Conservation (phyloP, 2,329 filamentous ascomycete genomes). For the Xylaria sp. region DNA sequence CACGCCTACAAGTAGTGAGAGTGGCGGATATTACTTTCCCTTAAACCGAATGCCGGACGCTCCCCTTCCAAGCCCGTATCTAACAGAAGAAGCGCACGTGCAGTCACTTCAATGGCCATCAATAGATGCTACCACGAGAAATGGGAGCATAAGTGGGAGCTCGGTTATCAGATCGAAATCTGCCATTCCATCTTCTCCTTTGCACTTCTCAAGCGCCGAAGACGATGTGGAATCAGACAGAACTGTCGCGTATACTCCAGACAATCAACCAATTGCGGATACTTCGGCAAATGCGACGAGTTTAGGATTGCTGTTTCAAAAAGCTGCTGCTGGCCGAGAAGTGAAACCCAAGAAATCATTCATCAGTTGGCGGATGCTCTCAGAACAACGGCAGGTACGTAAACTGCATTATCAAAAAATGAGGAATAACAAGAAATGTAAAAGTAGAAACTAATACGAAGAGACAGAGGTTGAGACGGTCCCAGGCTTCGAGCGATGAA, state of each 20-base stretch:
- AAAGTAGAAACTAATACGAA: constrained; percentile 4
- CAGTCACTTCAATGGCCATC: constrained; percentile 39
- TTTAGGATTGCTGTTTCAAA: background rate
- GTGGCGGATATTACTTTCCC: constrained; percentile 20
- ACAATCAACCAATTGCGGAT: background rate
- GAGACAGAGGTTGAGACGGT: constrained; percentile 21
- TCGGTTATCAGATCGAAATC: constrained; percentile 14
- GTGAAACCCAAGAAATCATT: constrained; percentile 23
- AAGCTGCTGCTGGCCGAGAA: background rate
- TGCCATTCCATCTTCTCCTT: constrained; percentile 19
- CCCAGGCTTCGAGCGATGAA: constrained; percentile 5
- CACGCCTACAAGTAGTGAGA: constrained; percentile 30
- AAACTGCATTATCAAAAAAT: background rate
- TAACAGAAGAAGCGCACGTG: constrained; percentile 41
- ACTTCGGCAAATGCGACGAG: background rate
- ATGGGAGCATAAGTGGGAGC: constrained; percentile 25
- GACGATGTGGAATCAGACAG: constrained; percentile 10
- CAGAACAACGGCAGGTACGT: constrained; percentile 29
- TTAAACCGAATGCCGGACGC: constrained; percentile 20
- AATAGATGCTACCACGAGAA: constrained; percentile 30
- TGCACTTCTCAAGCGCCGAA: constrained; percentile 24
- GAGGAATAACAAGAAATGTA: background rate
- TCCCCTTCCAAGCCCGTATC: constrained; percentile 39
- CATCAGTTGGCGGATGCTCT: constrained; percentile 30
- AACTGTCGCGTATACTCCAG: background rate